A percentile compares a stretch with the other conserved stretches of the same genome.
Conservation (phyloP, 75 land plant species). For the Larix kaempferi region DNA sequence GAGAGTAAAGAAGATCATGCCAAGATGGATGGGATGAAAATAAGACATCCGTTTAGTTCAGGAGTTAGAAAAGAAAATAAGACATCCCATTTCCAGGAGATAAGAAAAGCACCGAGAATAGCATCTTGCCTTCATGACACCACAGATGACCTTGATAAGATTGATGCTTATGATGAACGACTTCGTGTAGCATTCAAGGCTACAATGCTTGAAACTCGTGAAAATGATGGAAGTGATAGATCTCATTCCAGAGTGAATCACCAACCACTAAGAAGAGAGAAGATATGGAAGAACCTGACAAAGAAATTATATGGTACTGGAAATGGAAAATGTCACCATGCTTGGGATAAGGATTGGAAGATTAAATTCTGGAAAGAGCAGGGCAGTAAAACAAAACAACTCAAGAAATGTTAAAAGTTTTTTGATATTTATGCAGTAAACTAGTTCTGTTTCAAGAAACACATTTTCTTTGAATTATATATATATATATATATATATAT, state of each 20-base stretch:
- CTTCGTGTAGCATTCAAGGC: slow-evolving; percentile 84
- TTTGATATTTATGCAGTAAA: no score
- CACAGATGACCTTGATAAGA: slow-evolving; percentile 34
- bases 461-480: no score
- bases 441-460: no score
- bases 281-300: slow-evolving; percentile 71
- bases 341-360: slow-evolving; percentile 92
- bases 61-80: slow-evolving; percentile 28
- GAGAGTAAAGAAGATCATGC: slow-evolving; percentile 83
- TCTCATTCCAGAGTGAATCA: slow-evolving; percentile 27
- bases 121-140: slow-evolving; percentile 54
- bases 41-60: slow-evolving; percentile 2
- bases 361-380: slow-evolving; percentile 89
- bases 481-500: no score
- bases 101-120: slow-evolving; percentile 65
- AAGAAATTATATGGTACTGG: slow-evolving; percentile 83
- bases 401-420: slow-evolving; percentile 12
- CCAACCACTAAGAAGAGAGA: slow-evolving; percentile 45
- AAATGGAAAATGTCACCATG: slow-evolving; percentile 51
- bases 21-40: slow-evolving; percentile 46
- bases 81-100: slow-evolving; percentile 43
- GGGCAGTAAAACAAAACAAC: slow-evolving; percentile 23
- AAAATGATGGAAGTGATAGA: slow-evolving; percentile 10
- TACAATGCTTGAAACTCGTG: slow-evolving; percentile 38
- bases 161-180: slow-evolving; percentile 54